Evolutionary conservation across 2,329 filamentous ascomycete genomes (phyloP).

Genomic region (Aspergillus sp.): DNA sequence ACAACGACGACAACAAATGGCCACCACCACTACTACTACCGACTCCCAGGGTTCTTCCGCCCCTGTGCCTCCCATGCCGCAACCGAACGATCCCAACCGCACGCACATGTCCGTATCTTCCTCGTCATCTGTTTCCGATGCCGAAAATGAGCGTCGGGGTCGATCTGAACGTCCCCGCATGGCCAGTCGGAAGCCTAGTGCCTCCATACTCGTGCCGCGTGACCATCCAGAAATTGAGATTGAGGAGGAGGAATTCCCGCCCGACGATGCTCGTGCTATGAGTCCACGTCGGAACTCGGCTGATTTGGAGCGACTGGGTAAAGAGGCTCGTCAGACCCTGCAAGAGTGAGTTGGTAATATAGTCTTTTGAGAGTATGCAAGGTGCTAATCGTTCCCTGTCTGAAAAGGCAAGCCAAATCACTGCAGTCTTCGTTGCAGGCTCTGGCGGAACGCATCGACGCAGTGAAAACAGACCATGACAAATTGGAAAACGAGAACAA

Average conservation of each 20-base stretch:
- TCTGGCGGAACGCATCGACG: conserved; percentile 88
- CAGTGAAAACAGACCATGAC: conserved; percentile 88
- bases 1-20: conserved; percentile 3
- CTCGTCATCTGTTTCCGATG: conserved; percentile 43
- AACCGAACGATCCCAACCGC: conserved; percentile 32
- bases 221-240: conserved; percentile 67
- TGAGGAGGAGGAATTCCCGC: conserved; percentile 66
- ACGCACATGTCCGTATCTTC: conserved; percentile 37
- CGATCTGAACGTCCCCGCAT: conserved; percentile 56
- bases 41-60: conserved; percentile 23
- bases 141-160: conserved; percentile 35
- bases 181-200: conserved; percentile 67
- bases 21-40: background rate
- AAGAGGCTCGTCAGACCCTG: conserved; percentile 62
- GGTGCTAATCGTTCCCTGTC: background rate
- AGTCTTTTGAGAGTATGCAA: background rate
- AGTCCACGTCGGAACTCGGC: conserved; percentile 84
- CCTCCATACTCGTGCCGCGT: conserved; percentile 72
- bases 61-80: conserved; percentile 32
- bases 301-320: conserved; percentile 78
- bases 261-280: conserved; percentile 88
- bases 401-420: conserved; percentile 68
- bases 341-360: conserved; percentile 46
- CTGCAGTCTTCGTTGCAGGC: conserved; percentile 83
- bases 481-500: conserved; percentile 96